Percentiles rank a stretch among this genome's conserved stretches.
Conservation (phyloP, 2,329 filamentous ascomycete genomes). For the Colletotrichum lupini region DNA sequence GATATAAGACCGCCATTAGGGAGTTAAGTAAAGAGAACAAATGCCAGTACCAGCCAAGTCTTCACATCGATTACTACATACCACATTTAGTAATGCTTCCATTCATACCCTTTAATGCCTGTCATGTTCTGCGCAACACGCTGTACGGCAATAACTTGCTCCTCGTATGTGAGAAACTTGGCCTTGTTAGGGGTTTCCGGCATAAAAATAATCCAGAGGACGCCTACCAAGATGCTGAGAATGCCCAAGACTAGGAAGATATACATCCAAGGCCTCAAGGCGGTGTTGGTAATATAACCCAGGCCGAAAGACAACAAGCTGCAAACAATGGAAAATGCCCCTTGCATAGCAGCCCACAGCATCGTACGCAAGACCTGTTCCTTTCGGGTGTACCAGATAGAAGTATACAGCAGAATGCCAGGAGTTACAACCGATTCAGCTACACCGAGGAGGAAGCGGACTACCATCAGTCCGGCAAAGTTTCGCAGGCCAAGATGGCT, state of each 20-base stretch:
- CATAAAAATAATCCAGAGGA: too few relatives aligned
- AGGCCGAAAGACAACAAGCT: conserved; percentile 39
- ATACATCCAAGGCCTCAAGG: too few relatives aligned
- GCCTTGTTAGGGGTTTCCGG: conserved; percentile 29
- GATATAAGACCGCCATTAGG: too few relatives aligned
- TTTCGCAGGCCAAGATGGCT: conserved; percentile 36
- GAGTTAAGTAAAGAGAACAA: too few relatives aligned
- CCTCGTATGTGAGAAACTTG: conserved; percentile 30
- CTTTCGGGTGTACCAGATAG: conserved; percentile 32
- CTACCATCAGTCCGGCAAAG: conserved; percentile 32
- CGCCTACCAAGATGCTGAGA: too few relatives aligned
- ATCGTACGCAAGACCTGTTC: conserved; percentile 31
- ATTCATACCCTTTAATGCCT: conserved; percentile 41
- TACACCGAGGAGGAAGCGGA: conserved; percentile 36
- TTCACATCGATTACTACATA: too few relatives aligned
- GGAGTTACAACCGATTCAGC: conserved; percentile 35
- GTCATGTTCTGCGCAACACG: conserved; percentile 42
- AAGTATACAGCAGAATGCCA: conserved; percentile 4
- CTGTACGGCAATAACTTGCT: conserved; percentile 41
- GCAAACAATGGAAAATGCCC: conserved; percentile 35
- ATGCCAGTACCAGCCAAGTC: too few relatives aligned
- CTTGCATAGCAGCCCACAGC: conserved; percentile 7
- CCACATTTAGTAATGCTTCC: conserved; percentile 20
- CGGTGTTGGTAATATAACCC: conserved; percentile 37
- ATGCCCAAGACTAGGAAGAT: too few relatives aligned